phyloP scores from a whole-genome alignment of 2,329 filamentous ascomycete species.

The Venturiaceae sp. region DNA sequence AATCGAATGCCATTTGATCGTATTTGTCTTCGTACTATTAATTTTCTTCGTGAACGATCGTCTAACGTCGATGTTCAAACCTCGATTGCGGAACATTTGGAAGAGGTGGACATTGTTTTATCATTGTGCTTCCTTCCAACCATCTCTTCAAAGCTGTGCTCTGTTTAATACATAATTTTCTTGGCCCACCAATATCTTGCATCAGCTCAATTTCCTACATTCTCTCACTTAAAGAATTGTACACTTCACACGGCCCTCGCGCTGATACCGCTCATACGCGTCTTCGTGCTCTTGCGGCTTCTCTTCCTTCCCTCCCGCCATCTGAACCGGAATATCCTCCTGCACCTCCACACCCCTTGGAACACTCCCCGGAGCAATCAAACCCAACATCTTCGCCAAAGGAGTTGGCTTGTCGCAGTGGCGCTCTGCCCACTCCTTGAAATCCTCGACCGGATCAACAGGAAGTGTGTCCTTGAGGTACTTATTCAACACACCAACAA shows the following conservation, averaged over 20 bases:
- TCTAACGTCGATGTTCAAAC: no score
- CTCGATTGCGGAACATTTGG: no score
- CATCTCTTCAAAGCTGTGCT: neutral
- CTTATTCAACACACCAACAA: neutral
- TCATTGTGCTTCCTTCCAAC: neutral
- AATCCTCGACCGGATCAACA: neutral
- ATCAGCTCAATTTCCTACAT: no score
- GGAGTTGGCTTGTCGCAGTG: neutral
- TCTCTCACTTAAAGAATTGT: no score
- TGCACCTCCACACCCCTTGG: neutral
- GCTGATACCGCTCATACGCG: neutral
- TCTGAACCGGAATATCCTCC: neutral
- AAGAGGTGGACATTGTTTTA: no score
- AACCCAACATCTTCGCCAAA: neutral
- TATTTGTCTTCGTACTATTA: no score
- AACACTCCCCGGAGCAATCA: neutral
- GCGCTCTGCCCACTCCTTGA: neutral
- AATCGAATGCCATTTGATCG: no score
- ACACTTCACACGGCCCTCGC: neutral
- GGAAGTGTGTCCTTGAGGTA: neutral
- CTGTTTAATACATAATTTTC: no score
- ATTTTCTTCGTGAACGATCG: no score
- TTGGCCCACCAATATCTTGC: no score
- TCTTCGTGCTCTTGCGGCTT: neutral
- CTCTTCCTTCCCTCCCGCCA: neutral